Evolutionary conservation across 2,329 filamentous ascomycete species (phyloP).

Genomic region (Fusarium newnesense): DNA sequence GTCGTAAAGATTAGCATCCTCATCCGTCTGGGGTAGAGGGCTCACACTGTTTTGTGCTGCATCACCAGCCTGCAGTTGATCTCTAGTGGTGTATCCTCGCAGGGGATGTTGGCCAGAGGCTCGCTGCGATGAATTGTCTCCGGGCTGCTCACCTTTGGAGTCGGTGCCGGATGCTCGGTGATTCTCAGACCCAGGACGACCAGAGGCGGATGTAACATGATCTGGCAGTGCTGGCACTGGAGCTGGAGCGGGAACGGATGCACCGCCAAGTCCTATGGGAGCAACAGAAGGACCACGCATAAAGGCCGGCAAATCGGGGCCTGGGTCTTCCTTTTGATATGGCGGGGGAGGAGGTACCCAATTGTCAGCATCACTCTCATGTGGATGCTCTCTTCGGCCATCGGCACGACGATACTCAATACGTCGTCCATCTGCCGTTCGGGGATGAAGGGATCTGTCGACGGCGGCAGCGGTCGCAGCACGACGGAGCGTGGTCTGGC

Average conservation of each 20-base stretch:
- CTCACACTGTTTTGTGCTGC: constrained; percentile 47
- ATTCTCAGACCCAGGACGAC: background rate
- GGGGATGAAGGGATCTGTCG: constrained; percentile 73
- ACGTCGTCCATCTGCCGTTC: constrained; percentile 62
- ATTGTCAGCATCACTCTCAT: constrained; percentile 88
- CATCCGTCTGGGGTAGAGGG: constrained; percentile 42
- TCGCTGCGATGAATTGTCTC: constrained; percentile 18
- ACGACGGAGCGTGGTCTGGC: constrained; percentile 74
- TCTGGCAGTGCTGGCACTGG: constrained; percentile 16
- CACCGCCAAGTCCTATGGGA: constrained; percentile 45
- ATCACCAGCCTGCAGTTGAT: constrained; percentile 41
- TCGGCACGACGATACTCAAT: constrained; percentile 75
- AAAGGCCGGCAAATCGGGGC: constrained; percentile 63
- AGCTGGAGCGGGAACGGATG: constrained; percentile 41
- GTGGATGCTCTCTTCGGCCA: constrained; percentile 77
- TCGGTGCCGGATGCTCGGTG: background rate
- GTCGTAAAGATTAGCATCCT: constrained; percentile 58
- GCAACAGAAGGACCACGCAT: constrained; percentile 60
- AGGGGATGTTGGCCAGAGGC: constrained; percentile 48
- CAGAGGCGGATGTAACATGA: background rate
- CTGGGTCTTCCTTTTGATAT: constrained; percentile 74
- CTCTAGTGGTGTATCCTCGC: constrained; percentile 50
- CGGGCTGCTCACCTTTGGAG: constrained; percentile 13
- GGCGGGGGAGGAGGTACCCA: constrained; percentile 89
- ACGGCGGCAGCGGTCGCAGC: constrained; percentile 81